These are phyloP conservation scores for Tulasnella sp. DNA, from an alignment of 768 basidiomycete species.

Conservation along the genomic window DNA sequence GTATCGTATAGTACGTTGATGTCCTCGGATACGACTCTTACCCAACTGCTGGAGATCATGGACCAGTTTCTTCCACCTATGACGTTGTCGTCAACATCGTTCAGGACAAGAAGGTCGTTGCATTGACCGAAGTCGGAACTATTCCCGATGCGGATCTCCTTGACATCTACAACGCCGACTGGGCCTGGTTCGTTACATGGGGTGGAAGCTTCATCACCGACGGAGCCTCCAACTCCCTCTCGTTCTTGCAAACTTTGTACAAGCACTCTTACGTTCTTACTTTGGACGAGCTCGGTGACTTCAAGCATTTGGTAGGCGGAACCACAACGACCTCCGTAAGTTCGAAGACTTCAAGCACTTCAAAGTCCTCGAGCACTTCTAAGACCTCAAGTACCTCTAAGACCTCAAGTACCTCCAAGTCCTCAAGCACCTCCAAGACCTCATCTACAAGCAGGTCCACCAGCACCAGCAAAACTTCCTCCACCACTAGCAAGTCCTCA, in stretches of 20 bases:
- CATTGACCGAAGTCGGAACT: constrained; percentile 13
- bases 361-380: not conserved
- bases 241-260: constrained; percentile 12
- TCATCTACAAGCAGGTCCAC: not conserved
- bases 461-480: too few species aligned
- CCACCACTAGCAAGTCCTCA: too few species aligned
- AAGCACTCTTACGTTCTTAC: constrained; percentile 14
- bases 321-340: not conserved
- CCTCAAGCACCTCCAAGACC: too few species aligned
- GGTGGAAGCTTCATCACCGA: constrained; percentile 13
- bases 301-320: constrained; percentile 9
- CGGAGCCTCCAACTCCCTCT: constrained; percentile 8
- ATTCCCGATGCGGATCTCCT: constrained; percentile 16
- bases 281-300: constrained; percentile 4
- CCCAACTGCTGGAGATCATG: constrained; percentile 14
- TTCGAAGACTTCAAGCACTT: not conserved
- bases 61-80: constrained; percentile 11
- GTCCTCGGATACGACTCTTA: constrained; percentile 15
- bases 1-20: not conserved
- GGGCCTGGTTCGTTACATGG: constrained; percentile 16
- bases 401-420: too few species aligned
- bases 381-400: not conserved
- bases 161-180: constrained; percentile 14
- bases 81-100: constrained; percentile 1
- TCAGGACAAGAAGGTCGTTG: constrained; percentile 13